These are phyloP conservation scores for Nannizziopsis barbatae DNA, from an alignment of 2,329 filamentous ascomycete species.

Conservation along the genomic window DNA sequence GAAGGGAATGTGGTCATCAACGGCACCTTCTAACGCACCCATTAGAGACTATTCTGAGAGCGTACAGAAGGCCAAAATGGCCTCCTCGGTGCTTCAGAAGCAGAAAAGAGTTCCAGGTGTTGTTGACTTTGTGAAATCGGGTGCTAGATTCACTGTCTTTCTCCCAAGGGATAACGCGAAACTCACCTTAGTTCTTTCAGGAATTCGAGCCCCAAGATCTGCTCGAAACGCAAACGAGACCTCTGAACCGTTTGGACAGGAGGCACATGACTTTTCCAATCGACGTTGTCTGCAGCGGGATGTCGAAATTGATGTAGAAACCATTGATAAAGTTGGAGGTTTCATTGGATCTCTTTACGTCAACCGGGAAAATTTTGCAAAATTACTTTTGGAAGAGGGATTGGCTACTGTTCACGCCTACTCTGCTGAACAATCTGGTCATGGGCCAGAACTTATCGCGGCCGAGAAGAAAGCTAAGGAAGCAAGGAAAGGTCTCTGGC, in stretches of 20 bases:
- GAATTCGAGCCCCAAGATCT: slow-evolving; percentile 80
- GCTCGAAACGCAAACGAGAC: slow-evolving; percentile 68
- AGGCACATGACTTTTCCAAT: slow-evolving; percentile 85
- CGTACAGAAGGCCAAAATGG: slow-evolving; percentile 89
- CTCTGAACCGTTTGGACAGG: slow-evolving; percentile 87
- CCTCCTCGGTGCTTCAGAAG: slow-evolving; percentile 73
- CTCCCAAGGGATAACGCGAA: slow-evolving; percentile 89
- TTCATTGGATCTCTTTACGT: slow-evolving; percentile 94
- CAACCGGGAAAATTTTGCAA: slow-evolving; percentile 91
- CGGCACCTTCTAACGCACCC: slow-evolving; percentile 69
- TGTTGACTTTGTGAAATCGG: slow-evolving; percentile 97
- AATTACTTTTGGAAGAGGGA: slow-evolving; percentile 85
- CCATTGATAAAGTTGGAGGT: slow-evolving; percentile 89
- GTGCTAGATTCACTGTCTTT: slow-evolving; percentile 81
- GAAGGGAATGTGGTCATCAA: slow-evolving; percentile 92
- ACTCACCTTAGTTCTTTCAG: slow-evolving; percentile 85
- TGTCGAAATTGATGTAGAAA: slow-evolving; percentile 88
- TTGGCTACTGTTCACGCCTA: slow-evolving; percentile 86
- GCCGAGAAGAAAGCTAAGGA: slow-evolving; percentile 88
- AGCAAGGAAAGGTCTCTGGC: slow-evolving; percentile 76
- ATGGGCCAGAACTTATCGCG: slow-evolving; percentile 72
- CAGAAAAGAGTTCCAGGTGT: slow-evolving; percentile 88
- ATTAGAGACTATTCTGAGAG: slow-evolving; percentile 86
- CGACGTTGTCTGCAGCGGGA: slow-evolving; percentile 84
- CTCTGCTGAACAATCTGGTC: slow-evolving; percentile 90